Base-by-base conservation (phyloP, 129 eudicot species). In the Lactuca sativa region DNA sequence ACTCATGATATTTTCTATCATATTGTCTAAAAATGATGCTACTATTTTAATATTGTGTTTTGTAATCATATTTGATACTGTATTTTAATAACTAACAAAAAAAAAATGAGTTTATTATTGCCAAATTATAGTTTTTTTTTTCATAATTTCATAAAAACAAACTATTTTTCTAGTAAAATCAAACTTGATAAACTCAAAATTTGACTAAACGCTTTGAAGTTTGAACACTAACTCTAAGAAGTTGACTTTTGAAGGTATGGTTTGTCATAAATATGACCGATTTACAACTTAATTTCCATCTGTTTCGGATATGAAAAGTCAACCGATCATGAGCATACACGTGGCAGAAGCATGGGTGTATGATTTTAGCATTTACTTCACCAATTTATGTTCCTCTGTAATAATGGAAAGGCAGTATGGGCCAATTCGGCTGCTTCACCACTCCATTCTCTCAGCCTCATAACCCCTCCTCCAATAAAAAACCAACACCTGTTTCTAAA, bases 251-350 rank as follows among this genome's bases (percentile, higher is more conserved):
- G 17, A 0, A 43, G 7, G 3, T n/a, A 49, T 41, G 30, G 12
- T 64, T 41, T 41, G 7, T 55, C 11, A 56, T 64, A 55, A 64
- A 74, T 74, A 64, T 8, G 63, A 56, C 10, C 54, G 62, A 37
- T 37, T 17, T 15, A 44, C 38, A 37, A 65, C n/a, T 41, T 21
- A 64, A 55, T n/a, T 38, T 31, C 64, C 78, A 64, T 48, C 72
- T 43, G 70, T 43, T 54, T 55, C 31, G 66, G 56, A 55, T 41
- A 41, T 43, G 72, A 74, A 6, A 74, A 74, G 72, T 74, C 78
- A 74, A 74, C 47, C 17, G 59, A 74, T 74, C 66, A 0, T n/a
- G 38, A 34, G 0, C 72, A 66, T 74, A 74, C 78, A 64, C 57
- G 43, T 74, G 59, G 72, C 13, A 72, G 37, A 51, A 49, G 41